Evolutionary conservation across 768 basidiomycete species (phyloP).

Genomic region (Lentinula sp.): DNA sequence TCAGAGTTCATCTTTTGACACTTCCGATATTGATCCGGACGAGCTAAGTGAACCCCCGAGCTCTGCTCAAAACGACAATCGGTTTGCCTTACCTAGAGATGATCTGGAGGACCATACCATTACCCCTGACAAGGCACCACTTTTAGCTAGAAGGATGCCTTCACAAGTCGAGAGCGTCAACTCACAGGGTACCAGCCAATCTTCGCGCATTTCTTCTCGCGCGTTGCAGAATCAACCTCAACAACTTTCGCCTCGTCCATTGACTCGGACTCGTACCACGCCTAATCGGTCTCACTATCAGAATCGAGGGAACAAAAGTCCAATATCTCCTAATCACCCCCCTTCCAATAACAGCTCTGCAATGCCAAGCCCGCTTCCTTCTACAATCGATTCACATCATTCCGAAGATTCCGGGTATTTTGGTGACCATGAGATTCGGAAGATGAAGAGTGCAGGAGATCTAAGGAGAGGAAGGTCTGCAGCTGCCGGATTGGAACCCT

Average conservation of each 20-base stretch:
- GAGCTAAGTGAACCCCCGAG: conserved; percentile 50
- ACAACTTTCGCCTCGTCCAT: conserved; percentile 27
- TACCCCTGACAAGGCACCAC: conserved; percentile 53
- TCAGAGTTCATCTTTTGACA: conserved; percentile 24
- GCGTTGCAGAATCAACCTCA: conserved; percentile 17
- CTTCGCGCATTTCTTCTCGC: conserved; percentile 15
- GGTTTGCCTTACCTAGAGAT: conserved; percentile 29
- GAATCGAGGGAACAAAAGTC: conserved; percentile 19
- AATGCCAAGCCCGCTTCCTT: conserved; percentile 1
- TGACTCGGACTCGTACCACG: conserved; percentile 68
- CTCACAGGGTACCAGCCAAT: conserved; percentile 9
- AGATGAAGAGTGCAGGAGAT: conserved; percentile 87
- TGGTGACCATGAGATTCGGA: conserved; percentile 59
- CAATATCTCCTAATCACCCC: conserved; percentile 19
- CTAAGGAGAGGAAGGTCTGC: conserved; percentile 45
- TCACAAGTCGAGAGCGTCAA: conserved; percentile 14
- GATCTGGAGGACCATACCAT: conserved; percentile 65
- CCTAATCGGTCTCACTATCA: conserved; percentile 54
- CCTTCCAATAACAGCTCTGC: conserved; percentile 18
- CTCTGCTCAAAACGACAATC: conserved; percentile 23
- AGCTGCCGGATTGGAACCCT: conserved; percentile 19
- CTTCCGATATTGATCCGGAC: conserved; percentile 45
- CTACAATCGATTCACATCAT: conserved; percentile 9
- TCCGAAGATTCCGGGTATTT: conserved; percentile 36
- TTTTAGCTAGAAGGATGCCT: conserved; percentile 46